Base-by-base conservation (phyloP, 345 rosid species). In the Zanthoxylum bungeanum region DNA sequence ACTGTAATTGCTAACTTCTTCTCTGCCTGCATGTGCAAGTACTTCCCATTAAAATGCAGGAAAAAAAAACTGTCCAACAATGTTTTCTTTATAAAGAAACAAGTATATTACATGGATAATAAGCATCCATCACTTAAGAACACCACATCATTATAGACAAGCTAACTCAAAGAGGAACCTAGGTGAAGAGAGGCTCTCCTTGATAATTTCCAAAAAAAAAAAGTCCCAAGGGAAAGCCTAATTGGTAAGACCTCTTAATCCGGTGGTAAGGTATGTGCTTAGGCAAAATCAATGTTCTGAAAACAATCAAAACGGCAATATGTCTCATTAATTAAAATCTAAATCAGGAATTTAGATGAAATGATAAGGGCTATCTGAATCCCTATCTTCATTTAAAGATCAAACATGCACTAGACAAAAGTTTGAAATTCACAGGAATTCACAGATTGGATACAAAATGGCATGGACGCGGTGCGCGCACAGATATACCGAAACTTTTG, bases 1-100 rank as follows among this genome's bases (percentile, higher is more conserved):
- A 94, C 99, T 7, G 99, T 94, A 76, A 95, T 90, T 10, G 99
- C 98, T 7, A 95, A 69, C 79, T 75, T 91, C 89, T 92, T 95
- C 83, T 88, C 96, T 8, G 89, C 82, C 98, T 94, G 97, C 81
- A 73, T 62, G 59, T 31, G 25, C 46, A 75, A 47, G 22, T 24
- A 9, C 37, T 74, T 60, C 68, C 73, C 50, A 77, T 34, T 58
- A 79, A 36, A 73, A 28, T 72, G 34, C 56, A 71, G 37, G 69
- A 66, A 0, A 0, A 6, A 56, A 60, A 51, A 7, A 34, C 10
- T 24, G 2, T 40, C 56, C 1, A 33, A 14, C 27, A 24, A 37
- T 40, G 30, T 36, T 31, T 4, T 5, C 59, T 5, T 50, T 71
- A 33, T 5, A 60, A 14, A 47, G 34, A 60, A 33, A 64, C 42